Evolutionary conservation across 1,284 basidiomycete genomes (phyloP).

Genomic region (Mycena citricolor): DNA sequence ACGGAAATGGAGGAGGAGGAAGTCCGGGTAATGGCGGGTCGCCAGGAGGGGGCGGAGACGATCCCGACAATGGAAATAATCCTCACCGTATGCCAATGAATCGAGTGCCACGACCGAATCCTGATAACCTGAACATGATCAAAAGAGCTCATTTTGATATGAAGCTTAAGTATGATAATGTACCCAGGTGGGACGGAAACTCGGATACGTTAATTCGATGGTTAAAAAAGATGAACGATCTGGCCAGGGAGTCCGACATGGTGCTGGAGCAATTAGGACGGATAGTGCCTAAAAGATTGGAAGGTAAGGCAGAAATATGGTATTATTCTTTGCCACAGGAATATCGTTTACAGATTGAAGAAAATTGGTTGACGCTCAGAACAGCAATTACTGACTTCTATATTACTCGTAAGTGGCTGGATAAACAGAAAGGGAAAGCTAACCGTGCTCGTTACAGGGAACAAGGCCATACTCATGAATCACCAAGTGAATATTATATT

Average conservation of each 20-base stretch:
- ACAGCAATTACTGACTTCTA: constrained; percentile 10
- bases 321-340: constrained; percentile 8
- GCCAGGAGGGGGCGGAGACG: too few relatives aligned
- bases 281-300: constrained; percentile 8
- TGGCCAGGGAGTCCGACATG: background rate
- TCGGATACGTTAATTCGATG: constrained; percentile 3
- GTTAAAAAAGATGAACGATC: constrained; percentile 14
- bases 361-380: constrained; percentile 12
- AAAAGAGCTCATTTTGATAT: constrained; percentile 9
- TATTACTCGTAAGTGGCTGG: constrained; percentile 17
- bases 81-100: too few relatives aligned
- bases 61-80: too few relatives aligned
- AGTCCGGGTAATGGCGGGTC: too few relatives aligned
- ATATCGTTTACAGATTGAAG: background rate
- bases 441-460: background rate
- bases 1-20: too few relatives aligned
- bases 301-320: constrained; percentile 12
- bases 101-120: too few relatives aligned
- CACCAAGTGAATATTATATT: constrained; percentile 20
- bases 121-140: too few relatives aligned
- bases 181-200: constrained; percentile 17
- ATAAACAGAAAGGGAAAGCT: constrained; percentile 12
- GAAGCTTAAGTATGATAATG: constrained; percentile 7
- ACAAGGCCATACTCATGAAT: too few relatives aligned
- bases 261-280: constrained; percentile 10